A percentile compares a stretch with the other conserved stretches of the same genome.
phyloP scores from a whole-genome alignment of 1,284 basidiomycete genomes.

The Bjerkandera adusta region DNA sequence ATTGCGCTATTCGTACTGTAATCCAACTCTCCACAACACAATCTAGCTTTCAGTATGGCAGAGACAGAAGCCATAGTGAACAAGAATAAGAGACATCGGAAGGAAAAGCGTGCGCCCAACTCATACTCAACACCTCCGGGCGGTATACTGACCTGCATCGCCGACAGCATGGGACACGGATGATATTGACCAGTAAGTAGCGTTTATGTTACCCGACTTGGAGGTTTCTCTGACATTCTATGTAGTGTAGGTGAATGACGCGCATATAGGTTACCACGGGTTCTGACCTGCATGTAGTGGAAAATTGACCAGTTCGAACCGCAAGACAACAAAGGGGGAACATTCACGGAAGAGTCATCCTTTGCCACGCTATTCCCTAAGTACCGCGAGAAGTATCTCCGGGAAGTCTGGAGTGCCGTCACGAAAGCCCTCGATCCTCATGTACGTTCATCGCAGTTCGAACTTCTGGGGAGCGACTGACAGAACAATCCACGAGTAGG shows the following conservation, averaged over 20 bases:
- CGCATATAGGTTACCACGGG: conserved; percentile 28
- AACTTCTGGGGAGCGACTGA: background rate
- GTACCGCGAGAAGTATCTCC: conserved; percentile 95
- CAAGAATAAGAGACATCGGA: conserved; percentile 87
- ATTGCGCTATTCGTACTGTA: background rate
- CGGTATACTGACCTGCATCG: background rate
- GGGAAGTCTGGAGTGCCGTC: conserved; percentile 94
- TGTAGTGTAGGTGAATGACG: background rate
- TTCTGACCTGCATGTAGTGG: conserved; percentile 56
- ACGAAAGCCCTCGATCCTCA: conserved; percentile 83
- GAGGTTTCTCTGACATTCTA: background rate
- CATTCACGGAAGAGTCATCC: conserved; percentile 93
- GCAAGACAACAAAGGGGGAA: conserved; percentile 75
- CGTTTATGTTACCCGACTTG: background rate
- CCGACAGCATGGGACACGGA: conserved; percentile 94
- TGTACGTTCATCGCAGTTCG: conserved; percentile 41
- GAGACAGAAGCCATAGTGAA: conserved; percentile 47
- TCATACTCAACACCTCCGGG: background rate
- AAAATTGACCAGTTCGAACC: conserved; percentile 80
- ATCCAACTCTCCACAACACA: background rate
- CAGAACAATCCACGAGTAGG: conserved; percentile 41
- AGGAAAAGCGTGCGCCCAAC: conserved; percentile 79
- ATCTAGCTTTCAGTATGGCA: conserved; percentile 38
- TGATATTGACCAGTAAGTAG: conserved; percentile 92
- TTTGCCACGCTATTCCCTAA: conserved; percentile 99